phyloP scores from a whole-genome alignment of 805 yeast species.

The Suhomyces kilbournensis region DNA sequence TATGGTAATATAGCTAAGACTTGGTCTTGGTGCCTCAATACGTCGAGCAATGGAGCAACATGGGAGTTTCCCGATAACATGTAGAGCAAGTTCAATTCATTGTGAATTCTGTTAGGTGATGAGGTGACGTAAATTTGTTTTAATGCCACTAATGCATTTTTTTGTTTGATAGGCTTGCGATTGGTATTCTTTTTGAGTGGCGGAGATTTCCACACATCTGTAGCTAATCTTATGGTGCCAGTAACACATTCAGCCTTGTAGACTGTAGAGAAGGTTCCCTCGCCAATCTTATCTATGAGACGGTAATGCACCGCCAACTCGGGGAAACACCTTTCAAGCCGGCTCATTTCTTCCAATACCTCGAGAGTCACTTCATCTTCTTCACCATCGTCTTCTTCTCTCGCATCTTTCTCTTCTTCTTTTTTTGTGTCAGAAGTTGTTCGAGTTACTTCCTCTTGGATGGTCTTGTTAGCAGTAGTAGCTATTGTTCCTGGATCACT shows the following conservation, averaged over 20 bases:
- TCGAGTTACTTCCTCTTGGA: background rate
- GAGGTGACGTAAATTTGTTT: conserved; percentile 94
- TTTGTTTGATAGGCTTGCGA: conserved; percentile 21
- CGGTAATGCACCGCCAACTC: conserved; percentile 47
- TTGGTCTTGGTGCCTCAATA: conserved; percentile 83
- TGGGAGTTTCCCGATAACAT: conserved; percentile 63
- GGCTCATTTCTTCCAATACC: conserved; percentile 56
- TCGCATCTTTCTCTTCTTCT: background rate
- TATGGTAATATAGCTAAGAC: conserved; percentile 90
- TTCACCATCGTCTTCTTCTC: conserved; percentile 16
- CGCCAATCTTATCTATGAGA: conserved; percentile 59
- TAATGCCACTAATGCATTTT: conserved; percentile 68
- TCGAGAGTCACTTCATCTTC: conserved; percentile 52
- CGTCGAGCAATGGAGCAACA: conserved; percentile 89
- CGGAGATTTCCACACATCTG: conserved; percentile 45
- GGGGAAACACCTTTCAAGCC: conserved; percentile 53
- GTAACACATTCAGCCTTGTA: conserved; percentile 57
- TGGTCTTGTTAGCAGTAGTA: background rate
- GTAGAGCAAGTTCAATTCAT: conserved; percentile 78
- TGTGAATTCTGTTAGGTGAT: conserved; percentile 85
- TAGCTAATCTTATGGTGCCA: conserved; percentile 35
- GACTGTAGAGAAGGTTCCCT: conserved; percentile 64
- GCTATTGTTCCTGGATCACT: background rate
- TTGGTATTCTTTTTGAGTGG: conserved; percentile 31
- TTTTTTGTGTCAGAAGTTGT: background rate